Evolutionary conservation across 2,329 filamentous ascomycete genomes (phyloP).

Genomic region (Nakataea oryzae): DNA sequence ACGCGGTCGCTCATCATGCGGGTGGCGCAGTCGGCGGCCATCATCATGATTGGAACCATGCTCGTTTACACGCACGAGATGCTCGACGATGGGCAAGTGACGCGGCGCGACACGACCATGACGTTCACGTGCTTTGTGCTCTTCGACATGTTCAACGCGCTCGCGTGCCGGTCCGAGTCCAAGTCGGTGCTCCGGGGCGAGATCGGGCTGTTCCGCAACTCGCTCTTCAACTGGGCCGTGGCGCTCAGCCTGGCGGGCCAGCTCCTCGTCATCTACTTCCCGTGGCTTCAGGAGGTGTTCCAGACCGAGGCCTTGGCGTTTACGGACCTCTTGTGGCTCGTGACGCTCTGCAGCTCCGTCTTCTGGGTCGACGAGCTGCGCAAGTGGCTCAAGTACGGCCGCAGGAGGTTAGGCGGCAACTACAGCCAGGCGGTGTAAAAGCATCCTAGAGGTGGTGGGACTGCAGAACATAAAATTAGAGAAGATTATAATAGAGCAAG

Average conservation of each 20-base stretch:
- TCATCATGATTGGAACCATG: slow-evolving; percentile 91
- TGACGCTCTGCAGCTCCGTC: slow-evolving; percentile 73
- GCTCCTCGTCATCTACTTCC: slow-evolving; percentile 85
- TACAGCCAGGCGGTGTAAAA: slow-evolving; percentile 56
- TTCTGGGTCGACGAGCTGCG: slow-evolving; percentile 91
- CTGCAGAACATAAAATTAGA: neutral
- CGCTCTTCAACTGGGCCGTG: slow-evolving; percentile 95
- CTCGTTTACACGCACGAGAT: slow-evolving; percentile 88
- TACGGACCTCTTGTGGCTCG: slow-evolving; percentile 61
- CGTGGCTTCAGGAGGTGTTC: slow-evolving; percentile 86
- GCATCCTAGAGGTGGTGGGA: neutral
- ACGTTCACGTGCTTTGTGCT: slow-evolving; percentile 98
- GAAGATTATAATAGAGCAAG: neutral
- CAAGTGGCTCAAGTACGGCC: slow-evolving; percentile 63
- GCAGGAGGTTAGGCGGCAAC: slow-evolving; percentile 43
- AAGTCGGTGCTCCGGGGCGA: slow-evolving; percentile 87
- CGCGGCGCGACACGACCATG: slow-evolving; percentile 94
- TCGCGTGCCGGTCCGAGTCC: slow-evolving; percentile 82
- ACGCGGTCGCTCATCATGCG: slow-evolving; percentile 72
- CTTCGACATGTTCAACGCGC: slow-evolving; percentile 99
- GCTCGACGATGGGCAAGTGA: slow-evolving; percentile 70
- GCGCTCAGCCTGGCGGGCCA: slow-evolving; percentile 77
- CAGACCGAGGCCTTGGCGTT: slow-evolving; percentile 81
- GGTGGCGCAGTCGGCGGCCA: slow-evolving; percentile 73
- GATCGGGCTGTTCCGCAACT: slow-evolving; percentile 72